Evolutionary conservation across 371 early-diverging fungal species (phyloP).

Genomic region (Circinella minor): DNA sequence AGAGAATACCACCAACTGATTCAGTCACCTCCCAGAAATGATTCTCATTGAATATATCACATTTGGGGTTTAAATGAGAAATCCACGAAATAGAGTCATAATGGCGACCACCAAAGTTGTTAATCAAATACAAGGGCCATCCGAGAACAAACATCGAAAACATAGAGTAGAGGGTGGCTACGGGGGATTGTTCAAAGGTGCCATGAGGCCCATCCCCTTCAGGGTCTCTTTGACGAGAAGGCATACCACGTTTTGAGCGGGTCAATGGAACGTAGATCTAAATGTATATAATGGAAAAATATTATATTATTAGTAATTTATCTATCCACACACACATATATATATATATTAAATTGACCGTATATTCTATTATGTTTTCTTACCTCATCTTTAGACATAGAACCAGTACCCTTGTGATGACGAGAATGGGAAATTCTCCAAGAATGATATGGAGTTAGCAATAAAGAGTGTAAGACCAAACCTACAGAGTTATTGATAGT

Average conservation of each 20-base stretch:
- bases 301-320: background rate
- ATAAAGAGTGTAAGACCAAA: too few species aligned
- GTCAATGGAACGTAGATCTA: conserved; percentile 84
- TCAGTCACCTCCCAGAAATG: conserved; percentile 65
- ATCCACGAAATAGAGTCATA: conserved; percentile 62
- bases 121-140: conserved; percentile 82
- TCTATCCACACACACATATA: too few species aligned
- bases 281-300: too few species aligned
- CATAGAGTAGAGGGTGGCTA: conserved; percentile 61
- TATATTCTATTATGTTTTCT: too few species aligned
- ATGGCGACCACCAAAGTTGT: conserved; percentile 74
- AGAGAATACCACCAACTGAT: conserved; percentile 74
- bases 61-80: conserved; percentile 80
- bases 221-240: conserved; percentile 35
- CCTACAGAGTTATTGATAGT: too few species aligned
- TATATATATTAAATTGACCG: too few species aligned
- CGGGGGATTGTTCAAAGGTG: conserved; percentile 68
- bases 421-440: too few species aligned
- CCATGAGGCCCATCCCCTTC: conserved; percentile 50
- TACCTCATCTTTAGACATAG: too few species aligned
- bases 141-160: conserved; percentile 73
- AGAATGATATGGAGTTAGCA: too few species aligned
- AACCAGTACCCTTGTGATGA: too few species aligned
- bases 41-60: conserved; percentile 76
- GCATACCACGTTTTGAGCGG: conserved; percentile 55